Evolutionary conservation across 345 rosid species (phyloP), one percentile per base, ranked within the genome.

Genomic region (Ailanthus altissimus): DNA sequence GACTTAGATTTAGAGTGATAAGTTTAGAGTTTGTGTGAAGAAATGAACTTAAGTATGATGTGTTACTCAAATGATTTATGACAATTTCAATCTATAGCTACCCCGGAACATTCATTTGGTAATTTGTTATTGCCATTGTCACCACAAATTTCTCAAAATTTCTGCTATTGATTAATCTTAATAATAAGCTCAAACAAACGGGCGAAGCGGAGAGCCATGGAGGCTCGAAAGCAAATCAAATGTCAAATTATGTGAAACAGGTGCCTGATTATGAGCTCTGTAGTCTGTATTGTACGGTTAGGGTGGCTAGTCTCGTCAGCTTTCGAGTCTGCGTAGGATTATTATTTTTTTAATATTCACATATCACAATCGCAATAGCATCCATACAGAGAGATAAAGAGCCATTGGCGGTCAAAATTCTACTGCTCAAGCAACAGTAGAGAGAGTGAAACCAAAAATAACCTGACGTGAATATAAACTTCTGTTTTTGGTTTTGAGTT

Each of bases 231-330:
- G 12, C 15, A 56, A 60, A 46, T 46, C 16, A 0, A 45, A 28
- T 16, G 57, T 68, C 38, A 68, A 47, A 6, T 0, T 25, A 15
- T 23, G 73, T 50, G 28, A 16, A 50, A 28, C 25, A 69, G 43
- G 43, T 49, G 58, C 43, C 20, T 74, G 28, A 62, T 74, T 61
- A 8, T 8, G 28, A 46, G 58, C 20, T 50, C 0, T 51, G 61
- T 5, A 62, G 12, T 50, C 0, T 51, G 61, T 5, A 62, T 21
- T 32, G 62, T 65, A 20, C 14, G 36, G 43, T n/a, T 74, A 23
- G 12, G 70, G 61, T 54, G 72, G 72, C 28, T 5, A 54, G 72
- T 75, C 64, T 32, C 78, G 56, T 75, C 78, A 75, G 43, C 64
- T 54, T 40, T 50, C 25, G 23, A 64, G 54, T 46, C 23, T 21